A percentile compares a stretch with the other conserved stretches of the same genome.
phyloP scores from a whole-genome alignment of 441 rosid species.

The Brassica hybrid region DNA sequence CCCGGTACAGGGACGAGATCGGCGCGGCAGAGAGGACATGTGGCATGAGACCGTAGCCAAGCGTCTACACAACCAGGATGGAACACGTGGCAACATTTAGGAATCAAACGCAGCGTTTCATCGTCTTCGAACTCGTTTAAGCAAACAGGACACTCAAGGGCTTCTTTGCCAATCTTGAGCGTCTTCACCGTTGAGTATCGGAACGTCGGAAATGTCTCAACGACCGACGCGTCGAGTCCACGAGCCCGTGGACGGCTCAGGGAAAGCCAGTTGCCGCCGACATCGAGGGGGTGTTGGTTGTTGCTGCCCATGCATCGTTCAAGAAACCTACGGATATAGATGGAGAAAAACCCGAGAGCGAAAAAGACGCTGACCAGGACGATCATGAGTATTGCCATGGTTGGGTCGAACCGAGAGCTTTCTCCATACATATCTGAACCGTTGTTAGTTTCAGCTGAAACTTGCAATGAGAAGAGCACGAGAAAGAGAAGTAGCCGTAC shows the following conservation, averaged over 20 bases:
- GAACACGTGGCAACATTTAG: constrained; percentile 68
- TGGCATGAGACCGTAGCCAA: constrained; percentile 62
- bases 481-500: constrained; percentile 7
- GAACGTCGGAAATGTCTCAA: constrained; percentile 60
- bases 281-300: constrained; percentile 7
- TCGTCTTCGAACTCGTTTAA: constrained; percentile 67
- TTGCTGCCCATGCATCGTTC: constrained; percentile 31
- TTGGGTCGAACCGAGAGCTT: constrained; percentile 50
- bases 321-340: constrained; percentile 58
- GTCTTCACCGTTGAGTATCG: constrained; percentile 58
- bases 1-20: constrained; percentile 56
- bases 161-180: constrained; percentile 54
- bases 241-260: constrained; percentile 37
- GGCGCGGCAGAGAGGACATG: constrained; percentile 78
- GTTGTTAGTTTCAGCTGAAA: constrained; percentile 12
- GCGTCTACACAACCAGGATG: constrained; percentile 65
- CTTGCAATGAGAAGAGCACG: constrained; percentile 16
- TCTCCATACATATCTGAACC: constrained; percentile 29
- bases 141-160: constrained; percentile 76
- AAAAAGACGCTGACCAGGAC: constrained; percentile 55
- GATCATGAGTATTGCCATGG: constrained; percentile 61
- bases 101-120: constrained; percentile 68
- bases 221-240: constrained; percentile 56
- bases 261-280: constrained; percentile 38
- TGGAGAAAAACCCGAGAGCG: constrained; percentile 60